Percentiles rank a stretch among this genome's conserved stretches.
Conservation (phyloP, 2,329 filamentous ascomycete genomes). For the Byssochlamys sp. region DNA sequence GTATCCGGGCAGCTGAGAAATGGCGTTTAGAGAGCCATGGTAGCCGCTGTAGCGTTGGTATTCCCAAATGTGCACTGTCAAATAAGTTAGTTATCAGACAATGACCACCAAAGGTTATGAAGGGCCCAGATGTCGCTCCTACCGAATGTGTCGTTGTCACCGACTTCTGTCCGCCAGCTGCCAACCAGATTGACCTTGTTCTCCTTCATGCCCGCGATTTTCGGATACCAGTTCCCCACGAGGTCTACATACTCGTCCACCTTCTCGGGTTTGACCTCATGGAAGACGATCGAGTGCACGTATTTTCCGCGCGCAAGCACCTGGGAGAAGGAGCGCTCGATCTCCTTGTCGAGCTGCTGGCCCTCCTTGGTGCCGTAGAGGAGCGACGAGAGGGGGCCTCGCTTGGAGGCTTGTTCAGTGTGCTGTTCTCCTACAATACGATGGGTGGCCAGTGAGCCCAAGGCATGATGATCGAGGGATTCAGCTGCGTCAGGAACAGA, state of each 20-base stretch:
- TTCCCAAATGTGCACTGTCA: constrained; percentile 93
- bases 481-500: constrained; percentile 33
- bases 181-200: constrained; percentile 95
- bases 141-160: constrained; percentile 95
- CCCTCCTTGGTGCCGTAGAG: constrained; percentile 97
- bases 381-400: constrained; percentile 68
- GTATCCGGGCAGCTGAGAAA: constrained; percentile 74
- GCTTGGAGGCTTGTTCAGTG: constrained; percentile 55
- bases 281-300: constrained; percentile 93
- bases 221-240: constrained; percentile 84
- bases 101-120: neutral
- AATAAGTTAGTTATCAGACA: neutral
- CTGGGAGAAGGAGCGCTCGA: constrained; percentile 91
- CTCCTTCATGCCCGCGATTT: constrained; percentile 70
- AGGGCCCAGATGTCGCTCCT: constrained; percentile 25
- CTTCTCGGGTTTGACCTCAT: constrained; percentile 89
- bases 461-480: constrained; percentile 35
- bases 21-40: constrained; percentile 79
- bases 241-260: constrained; percentile 89
- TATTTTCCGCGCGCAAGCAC: constrained; percentile 94
- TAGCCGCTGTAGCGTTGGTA: constrained; percentile 96
- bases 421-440: constrained; percentile 45
- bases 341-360: constrained; percentile 84
- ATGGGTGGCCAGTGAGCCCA: constrained; percentile 52
- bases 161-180: constrained; percentile 96